These are phyloP conservation scores for Collybia sp. DNA, from an alignment of 768 basidiomycete species.

Conservation along the genomic window DNA sequence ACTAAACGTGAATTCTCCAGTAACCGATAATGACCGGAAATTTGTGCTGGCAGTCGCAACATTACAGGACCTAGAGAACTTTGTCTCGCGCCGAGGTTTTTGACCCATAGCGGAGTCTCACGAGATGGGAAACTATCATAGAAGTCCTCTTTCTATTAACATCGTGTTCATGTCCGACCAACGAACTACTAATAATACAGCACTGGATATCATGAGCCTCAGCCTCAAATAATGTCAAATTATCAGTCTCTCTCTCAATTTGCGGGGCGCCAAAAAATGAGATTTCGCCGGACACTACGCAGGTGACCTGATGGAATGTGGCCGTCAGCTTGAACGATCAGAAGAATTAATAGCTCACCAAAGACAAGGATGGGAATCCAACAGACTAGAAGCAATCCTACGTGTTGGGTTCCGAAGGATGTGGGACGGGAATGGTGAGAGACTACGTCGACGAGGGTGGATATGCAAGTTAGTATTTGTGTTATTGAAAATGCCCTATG, in stretches of 20 bases:
- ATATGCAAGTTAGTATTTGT: slow-evolving; percentile 45
- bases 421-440: slow-evolving; percentile 30
- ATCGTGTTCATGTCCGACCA: too few species aligned
- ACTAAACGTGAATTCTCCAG: slow-evolving; percentile 31
- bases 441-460: slow-evolving; percentile 47
- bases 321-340: too few species aligned
- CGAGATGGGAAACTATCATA: background rate
- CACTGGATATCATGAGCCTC: too few species aligned
- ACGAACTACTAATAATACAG: too few species aligned
- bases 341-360: slow-evolving; percentile 24
- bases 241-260: too few species aligned
- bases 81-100: slow-evolving; percentile 47
- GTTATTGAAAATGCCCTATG: slow-evolving; percentile 37
- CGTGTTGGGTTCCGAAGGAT: slow-evolving; percentile 61
- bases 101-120: slow-evolving; percentile 4
- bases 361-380: slow-evolving; percentile 60
- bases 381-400: slow-evolving; percentile 51
- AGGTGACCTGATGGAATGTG: too few species aligned
- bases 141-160: slow-evolving; percentile 1
- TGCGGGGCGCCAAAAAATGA: too few species aligned
- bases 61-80: slow-evolving; percentile 65
- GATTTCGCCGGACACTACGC: too few species aligned
- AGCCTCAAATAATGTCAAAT: too few species aligned
- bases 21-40: slow-evolving; percentile 78
- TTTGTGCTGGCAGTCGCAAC: slow-evolving; percentile 84